Percentiles rank a stretch among this genome's conserved stretches.
Conservation (phyloP, 495 filamentous ascomycete species). For the Xylaria telfairii region DNA sequence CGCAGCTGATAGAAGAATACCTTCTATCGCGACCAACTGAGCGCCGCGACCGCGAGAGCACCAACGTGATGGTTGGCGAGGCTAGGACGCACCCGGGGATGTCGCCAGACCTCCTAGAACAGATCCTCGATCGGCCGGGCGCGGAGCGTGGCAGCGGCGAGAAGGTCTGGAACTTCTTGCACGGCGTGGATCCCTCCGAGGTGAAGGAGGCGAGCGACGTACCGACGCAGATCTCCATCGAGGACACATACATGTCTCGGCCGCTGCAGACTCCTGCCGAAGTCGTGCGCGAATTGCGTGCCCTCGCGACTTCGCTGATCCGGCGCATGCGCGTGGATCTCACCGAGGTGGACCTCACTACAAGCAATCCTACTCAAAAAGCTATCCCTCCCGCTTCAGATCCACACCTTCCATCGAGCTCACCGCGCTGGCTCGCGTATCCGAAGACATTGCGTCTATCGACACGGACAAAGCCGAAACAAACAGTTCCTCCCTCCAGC, state of each 20-base stretch:
- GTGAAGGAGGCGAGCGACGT: conserved; percentile 74
- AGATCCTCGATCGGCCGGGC: conserved; percentile 71
- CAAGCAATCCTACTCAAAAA: conserved; percentile 26
- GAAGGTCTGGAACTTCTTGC: conserved; percentile 65
- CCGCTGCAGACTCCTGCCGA: conserved; percentile 66
- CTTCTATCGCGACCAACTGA: conserved; percentile 55
- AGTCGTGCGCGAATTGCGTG: conserved; percentile 64
- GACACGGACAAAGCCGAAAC: conserved; percentile 69
- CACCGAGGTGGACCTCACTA: conserved; percentile 46
- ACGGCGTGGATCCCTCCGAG: conserved; percentile 68
- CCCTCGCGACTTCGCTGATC: conserved; percentile 72
- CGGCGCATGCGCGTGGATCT: conserved; percentile 81
- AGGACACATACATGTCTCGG: conserved; percentile 75
- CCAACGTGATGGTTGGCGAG: conserved; percentile 64
- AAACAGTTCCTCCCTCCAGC: conserved; percentile 36
- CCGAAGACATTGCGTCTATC: conserved; percentile 75
- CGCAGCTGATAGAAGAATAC: conserved; percentile 69
- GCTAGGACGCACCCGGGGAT: conserved; percentile 67
- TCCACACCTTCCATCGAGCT: not conserved
- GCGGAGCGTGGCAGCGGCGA: conserved; percentile 69
- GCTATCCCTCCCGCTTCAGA: not conserved
- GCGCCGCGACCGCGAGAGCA: conserved; percentile 55
- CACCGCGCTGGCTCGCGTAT: conserved; percentile 46
- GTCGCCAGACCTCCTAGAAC: conserved; percentile 64
- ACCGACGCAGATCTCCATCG: conserved; percentile 91